Evolutionary conservation across 2,329 filamentous ascomycete species (phyloP).

Genomic region (Clarireedia sp.): DNA sequence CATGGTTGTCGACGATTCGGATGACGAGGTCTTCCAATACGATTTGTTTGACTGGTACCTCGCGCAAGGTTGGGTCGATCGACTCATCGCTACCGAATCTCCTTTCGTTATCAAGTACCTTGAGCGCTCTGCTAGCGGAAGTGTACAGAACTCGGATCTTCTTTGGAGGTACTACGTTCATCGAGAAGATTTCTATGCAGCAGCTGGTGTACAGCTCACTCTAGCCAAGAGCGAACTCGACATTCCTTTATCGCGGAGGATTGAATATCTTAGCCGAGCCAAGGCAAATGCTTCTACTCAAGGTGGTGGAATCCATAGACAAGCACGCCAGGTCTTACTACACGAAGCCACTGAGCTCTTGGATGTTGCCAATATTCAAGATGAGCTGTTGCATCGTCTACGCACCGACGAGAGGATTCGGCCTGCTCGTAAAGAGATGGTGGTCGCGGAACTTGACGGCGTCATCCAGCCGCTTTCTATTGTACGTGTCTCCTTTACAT

Average conservation of each 20-base stretch:
- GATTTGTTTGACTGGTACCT: conserved; percentile 99
- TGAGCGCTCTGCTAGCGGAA: conserved; percentile 62
- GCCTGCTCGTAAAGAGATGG: conserved; percentile 52
- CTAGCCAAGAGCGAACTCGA: conserved; percentile 77
- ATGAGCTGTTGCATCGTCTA: conserved; percentile 77
- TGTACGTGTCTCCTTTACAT: conserved; percentile 45
- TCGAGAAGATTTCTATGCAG: conserved; percentile 74
- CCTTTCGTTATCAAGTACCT: conserved; percentile 82
- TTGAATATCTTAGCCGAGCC: conserved; percentile 82
- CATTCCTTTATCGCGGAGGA: conserved; percentile 74
- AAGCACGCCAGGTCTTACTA: conserved; percentile 75
- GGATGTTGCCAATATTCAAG: conserved; percentile 90
- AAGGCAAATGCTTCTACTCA: conserved; percentile 87
- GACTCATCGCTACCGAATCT: conserved; percentile 76
- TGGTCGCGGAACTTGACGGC: conserved; percentile 66
- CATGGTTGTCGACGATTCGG: conserved; percentile 76
- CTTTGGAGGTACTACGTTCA: conserved; percentile 90
- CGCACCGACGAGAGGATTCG: conserved; percentile 63
- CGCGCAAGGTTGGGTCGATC: conserved; percentile 71
- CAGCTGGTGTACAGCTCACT: conserved; percentile 76
- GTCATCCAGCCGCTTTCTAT: conserved; percentile 67
- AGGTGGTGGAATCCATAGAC: conserved; percentile 66
- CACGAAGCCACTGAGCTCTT: conserved; percentile 80
- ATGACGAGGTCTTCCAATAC: conserved; percentile 91
- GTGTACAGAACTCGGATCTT: conserved; percentile 76